Evolutionary conservation across 108 stramenopile genomes (phyloP).

Genomic region (Nitzschia inconspicua): DNA sequence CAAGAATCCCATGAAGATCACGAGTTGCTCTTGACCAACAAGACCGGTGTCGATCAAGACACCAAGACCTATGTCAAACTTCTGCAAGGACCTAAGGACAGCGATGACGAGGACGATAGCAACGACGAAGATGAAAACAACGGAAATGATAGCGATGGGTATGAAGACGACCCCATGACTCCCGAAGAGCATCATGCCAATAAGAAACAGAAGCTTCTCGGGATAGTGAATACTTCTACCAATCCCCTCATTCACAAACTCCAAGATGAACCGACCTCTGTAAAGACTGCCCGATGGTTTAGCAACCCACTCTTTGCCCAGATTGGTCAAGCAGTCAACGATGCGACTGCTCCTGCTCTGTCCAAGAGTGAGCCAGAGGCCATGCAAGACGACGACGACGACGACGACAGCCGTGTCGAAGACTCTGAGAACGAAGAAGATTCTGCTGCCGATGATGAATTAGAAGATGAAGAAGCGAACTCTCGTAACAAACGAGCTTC

Average conservation of each 20-base stretch:
- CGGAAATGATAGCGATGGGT: constrained; percentile 56
- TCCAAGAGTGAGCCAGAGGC: constrained; percentile 17
- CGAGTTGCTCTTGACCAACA: constrained; percentile 65
- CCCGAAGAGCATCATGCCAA: constrained; percentile 46
- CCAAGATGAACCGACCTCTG: constrained; percentile 68
- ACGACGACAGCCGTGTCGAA: constrained; percentile 20
- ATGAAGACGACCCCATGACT: constrained; percentile 50
- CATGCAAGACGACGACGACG: constrained; percentile 20
- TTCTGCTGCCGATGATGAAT: background rate
- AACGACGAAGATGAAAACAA: constrained; percentile 47
- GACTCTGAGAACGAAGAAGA: constrained; percentile 49
- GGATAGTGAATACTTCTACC: constrained; percentile 3
- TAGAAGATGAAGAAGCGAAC: constrained; percentile 22
- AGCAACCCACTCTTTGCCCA: constrained; percentile 88
- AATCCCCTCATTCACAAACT: constrained; percentile 84
- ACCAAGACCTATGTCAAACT: constrained; percentile 73
- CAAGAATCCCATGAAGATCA: constrained; percentile 84
- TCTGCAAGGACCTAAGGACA: constrained; percentile 60
- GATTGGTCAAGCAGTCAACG: constrained; percentile 65
- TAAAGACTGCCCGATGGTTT: constrained; percentile 91
- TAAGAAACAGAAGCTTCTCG: constrained; percentile 26
- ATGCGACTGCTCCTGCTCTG: constrained; percentile 32
- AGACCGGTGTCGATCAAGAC: constrained; percentile 53
- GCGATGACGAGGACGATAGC: constrained; percentile 50
- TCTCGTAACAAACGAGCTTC: constrained; percentile 10